A percentile compares a stretch with the other conserved stretches of the same genome.
These are phyloP conservation scores for Entomortierella lignicola DNA, from an alignment of 192 early-diverging fungal species.

Conservation along the genomic window DNA sequence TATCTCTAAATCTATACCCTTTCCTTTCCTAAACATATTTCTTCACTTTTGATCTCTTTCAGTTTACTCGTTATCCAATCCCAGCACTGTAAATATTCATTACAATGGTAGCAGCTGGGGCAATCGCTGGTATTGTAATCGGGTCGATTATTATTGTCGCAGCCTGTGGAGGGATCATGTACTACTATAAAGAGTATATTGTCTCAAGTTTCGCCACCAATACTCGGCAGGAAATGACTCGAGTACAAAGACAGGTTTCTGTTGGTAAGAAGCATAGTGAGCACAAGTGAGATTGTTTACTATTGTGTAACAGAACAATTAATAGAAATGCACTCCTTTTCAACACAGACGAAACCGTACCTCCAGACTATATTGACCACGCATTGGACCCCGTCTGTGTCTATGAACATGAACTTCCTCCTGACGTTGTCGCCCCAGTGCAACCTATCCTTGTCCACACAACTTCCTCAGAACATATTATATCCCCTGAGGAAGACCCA, in stretches of 20 bases:
- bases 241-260: constrained; percentile 16
- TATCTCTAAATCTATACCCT: background rate
- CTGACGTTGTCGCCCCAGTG: constrained; percentile 8
- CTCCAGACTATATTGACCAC: constrained; percentile 38
- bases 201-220: background rate
- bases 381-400: constrained; percentile 46
- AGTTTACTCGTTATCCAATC: background rate
- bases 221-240: constrained; percentile 4
- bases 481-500: constrained; percentile 29
- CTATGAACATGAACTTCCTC: constrained; percentile 45
- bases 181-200: background rate
- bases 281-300: background rate
- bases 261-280: constrained; percentile 17
- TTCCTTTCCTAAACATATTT: too few relatives aligned
- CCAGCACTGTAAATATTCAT: background rate
- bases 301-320: background rate
- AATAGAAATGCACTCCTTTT: background rate
- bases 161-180: constrained; percentile 21
- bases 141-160: constrained; percentile 15
- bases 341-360: constrained; percentile 26
- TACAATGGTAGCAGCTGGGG: constrained; percentile 8
- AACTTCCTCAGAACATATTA: background rate
- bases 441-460: constrained; percentile 48
- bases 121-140: constrained; percentile 12
- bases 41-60: too few relatives aligned